Evolutionary conservation across 768 basidiomycete genomes (phyloP).

Genomic region (Rhodocollybia butyracea): DNA sequence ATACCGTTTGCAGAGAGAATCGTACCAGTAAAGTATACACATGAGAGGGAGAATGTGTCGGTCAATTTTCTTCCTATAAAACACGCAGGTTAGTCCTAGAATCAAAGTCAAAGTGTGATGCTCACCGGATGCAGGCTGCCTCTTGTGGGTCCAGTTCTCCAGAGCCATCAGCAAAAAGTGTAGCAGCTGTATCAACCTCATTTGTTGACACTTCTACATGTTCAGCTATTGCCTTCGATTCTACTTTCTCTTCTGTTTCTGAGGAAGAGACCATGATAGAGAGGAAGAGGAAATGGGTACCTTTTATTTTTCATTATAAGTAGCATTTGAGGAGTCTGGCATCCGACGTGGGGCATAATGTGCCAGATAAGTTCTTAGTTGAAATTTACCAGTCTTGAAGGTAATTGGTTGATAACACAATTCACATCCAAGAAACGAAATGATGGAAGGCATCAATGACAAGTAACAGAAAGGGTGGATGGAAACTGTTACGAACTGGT

Average conservation of each 20-base stretch:
- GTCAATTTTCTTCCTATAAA: constrained; percentile 42
- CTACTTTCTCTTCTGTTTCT: too few species aligned
- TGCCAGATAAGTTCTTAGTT: too few species aligned
- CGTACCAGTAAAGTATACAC: constrained; percentile 42
- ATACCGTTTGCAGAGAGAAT: background rate
- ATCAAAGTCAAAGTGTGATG: background rate
- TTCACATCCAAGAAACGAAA: too few species aligned
- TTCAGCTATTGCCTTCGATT: too few species aligned
- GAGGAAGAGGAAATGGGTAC: too few species aligned
- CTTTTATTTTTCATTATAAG: too few species aligned
- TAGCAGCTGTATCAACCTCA: constrained; percentile 44
- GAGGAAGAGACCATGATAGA: too few species aligned
- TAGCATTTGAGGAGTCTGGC: too few species aligned
- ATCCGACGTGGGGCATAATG: too few species aligned
- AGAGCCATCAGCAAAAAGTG: constrained; percentile 32
- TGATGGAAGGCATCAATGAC: background rate
- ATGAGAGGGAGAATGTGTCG: constrained; percentile 49
- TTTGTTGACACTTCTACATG: constrained; percentile 38
- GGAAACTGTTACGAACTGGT: background rate
- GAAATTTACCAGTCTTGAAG: too few species aligned
- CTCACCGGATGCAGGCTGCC: constrained; percentile 34
- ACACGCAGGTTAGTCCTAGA: background rate
- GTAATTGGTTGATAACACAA: too few species aligned
- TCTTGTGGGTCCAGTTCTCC: constrained; percentile 33
- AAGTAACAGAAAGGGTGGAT: background rate